These are phyloP conservation scores for Neurospora cerealis DNA, from an alignment of 495 filamentous ascomycete species.

Conservation along the genomic window DNA sequence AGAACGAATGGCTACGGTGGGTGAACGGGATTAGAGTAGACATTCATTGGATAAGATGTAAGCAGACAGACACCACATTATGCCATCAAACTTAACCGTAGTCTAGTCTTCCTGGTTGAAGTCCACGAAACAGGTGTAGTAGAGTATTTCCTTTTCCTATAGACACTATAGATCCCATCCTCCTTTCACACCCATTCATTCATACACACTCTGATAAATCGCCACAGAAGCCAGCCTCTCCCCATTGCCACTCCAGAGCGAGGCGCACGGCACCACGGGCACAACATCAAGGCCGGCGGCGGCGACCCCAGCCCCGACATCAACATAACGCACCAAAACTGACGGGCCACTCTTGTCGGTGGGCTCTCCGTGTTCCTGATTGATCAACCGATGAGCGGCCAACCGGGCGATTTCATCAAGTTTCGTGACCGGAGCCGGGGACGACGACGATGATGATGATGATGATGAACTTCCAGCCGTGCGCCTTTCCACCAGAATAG, in stretches of 20 bases:
- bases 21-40: neutral
- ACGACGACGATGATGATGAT: neutral
- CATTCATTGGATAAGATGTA: neutral
- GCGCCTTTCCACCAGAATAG: conserved; percentile 7
- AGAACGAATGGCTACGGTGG: neutral
- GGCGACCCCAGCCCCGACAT: neutral
- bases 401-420: neutral
- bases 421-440: neutral
- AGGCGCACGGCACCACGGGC: conserved; percentile 15
- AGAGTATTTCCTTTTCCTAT: too few relatives aligned
- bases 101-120: too few relatives aligned
- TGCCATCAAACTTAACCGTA: too few relatives aligned
- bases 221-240: neutral
- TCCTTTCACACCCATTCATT: neutral
- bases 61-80: neutral
- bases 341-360: neutral
- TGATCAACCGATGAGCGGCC: neutral
- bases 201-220: neutral
- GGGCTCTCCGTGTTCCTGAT: neutral
- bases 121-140: neutral
- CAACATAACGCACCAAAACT: neutral
- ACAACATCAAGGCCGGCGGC: neutral
- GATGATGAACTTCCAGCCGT: neutral
- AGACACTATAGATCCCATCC: too few relatives aligned
- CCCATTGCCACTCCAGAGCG: neutral